Conservation (phyloP, 176 grass and related monocot species). For the Pontederia paniculata region DNA sequence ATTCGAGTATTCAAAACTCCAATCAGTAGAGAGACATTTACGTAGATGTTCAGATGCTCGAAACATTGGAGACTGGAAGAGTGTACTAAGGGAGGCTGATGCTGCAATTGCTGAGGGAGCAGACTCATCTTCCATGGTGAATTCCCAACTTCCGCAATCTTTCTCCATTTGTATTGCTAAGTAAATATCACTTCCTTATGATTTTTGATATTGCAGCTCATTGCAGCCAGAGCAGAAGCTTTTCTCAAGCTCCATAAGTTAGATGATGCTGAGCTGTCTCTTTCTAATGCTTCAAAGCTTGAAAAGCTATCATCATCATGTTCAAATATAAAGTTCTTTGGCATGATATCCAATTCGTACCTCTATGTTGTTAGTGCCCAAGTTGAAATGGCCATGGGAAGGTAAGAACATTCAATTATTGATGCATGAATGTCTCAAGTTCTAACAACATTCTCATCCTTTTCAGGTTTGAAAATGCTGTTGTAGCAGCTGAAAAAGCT, state of each 20-base stretch:
- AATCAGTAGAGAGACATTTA: slow-evolving; percentile 76
- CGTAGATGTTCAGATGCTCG: slow-evolving; percentile 62
- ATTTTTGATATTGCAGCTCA: slow-evolving; percentile 36
- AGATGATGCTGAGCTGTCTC: slow-evolving; percentile 59
- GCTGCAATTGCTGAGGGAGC: slow-evolving; percentile 74
- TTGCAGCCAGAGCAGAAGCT: slow-evolving; percentile 72
- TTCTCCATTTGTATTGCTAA: not conserved
- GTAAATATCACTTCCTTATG: not conserved
- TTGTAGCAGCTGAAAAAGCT: slow-evolving; percentile 57
- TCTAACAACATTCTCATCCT: slow-evolving; percentile 7
- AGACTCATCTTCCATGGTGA: slow-evolving; percentile 70
- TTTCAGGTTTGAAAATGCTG: slow-evolving; percentile 78
- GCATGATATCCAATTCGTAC: slow-evolving; percentile 56
- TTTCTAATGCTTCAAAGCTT: slow-evolving; percentile 73
- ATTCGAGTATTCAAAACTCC: slow-evolving; percentile 67
- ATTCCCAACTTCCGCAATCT: not conserved
- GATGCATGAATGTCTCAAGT: not conserved
- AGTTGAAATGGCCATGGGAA: slow-evolving; percentile 83
- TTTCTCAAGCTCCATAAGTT: slow-evolving; percentile 59
- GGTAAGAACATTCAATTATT: slow-evolving; percentile 22
- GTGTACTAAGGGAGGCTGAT: slow-evolving; percentile 52
- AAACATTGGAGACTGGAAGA: slow-evolving; percentile 75
- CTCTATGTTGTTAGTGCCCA: slow-evolving; percentile 64
- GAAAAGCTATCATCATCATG: slow-evolving; percentile 47
- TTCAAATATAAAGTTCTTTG: slow-evolving; percentile 61